A percentile compares a stretch with the other conserved stretches of the same genome.
Evolutionary conservation across 2,329 filamentous ascomycete species (phyloP).

Genomic region (Colletotrichum acutatum): DNA sequence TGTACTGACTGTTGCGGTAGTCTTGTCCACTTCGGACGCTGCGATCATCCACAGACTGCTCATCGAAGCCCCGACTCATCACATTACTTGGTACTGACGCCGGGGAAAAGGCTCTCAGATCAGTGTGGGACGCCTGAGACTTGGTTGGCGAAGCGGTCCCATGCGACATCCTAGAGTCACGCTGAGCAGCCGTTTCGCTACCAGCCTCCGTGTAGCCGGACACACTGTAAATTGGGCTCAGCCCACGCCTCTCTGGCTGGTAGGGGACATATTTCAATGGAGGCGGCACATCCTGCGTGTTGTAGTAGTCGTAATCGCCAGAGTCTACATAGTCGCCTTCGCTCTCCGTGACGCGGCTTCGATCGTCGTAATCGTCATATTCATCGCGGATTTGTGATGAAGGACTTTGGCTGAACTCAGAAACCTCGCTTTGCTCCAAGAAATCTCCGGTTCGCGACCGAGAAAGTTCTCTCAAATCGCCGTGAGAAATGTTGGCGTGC

Average conservation of each 20-base stretch:
- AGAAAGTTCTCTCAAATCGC: slow-evolving; percentile 66
- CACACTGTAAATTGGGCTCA: slow-evolving; percentile 93
- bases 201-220: slow-evolving; percentile 84
- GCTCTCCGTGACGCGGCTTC: slow-evolving; percentile 7
- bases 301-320: slow-evolving; percentile 61
- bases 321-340: slow-evolving; percentile 52
- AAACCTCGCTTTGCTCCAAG: slow-evolving; percentile 50
- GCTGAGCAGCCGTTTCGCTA: slow-evolving; percentile 66
- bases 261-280: slow-evolving; percentile 76
- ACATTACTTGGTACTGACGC: slow-evolving; percentile 66
- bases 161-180: slow-evolving; percentile 66
- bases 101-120: slow-evolving; percentile 56
- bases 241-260: slow-evolving; percentile 73
- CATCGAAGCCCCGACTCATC: slow-evolving; percentile 62
- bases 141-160: slow-evolving; percentile 66
- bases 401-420: slow-evolving; percentile 55
- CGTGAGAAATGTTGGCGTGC: slow-evolving; percentile 72
- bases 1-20: slow-evolving; percentile 62
- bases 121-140: slow-evolving; percentile 55
- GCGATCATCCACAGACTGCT: slow-evolving; percentile 65
- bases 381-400: slow-evolving; percentile 47
- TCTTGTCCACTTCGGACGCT: slow-evolving; percentile 66
- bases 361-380: slow-evolving; percentile 51
- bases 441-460: slow-evolving; percentile 48
- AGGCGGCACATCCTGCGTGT: slow-evolving; percentile 71